Conservation (phyloP, 306 rosid species). For the Arachis stenosperma region DNA sequence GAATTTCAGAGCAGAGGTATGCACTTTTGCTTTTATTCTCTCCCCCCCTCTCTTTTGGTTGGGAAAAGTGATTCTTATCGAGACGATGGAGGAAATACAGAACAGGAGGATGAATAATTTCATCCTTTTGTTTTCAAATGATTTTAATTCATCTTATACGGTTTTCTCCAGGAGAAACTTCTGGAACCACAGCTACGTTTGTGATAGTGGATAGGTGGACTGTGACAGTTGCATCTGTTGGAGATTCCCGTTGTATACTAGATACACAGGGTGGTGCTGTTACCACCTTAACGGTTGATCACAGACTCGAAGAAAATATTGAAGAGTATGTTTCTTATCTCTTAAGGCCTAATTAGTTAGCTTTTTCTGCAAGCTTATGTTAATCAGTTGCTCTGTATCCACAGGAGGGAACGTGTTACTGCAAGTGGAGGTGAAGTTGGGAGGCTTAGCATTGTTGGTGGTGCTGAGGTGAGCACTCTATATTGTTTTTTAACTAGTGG, state of each 20-base stretch:
- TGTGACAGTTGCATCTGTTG: constrained; percentile 96
- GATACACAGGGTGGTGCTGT: constrained; percentile 91
- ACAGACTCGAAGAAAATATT: constrained; percentile 88
- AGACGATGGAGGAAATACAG: constrained; percentile 49
- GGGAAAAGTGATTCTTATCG: not conserved
- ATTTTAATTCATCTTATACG: constrained; percentile 24
- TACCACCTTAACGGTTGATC: constrained; percentile 87
- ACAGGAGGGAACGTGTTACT: constrained; percentile 92
- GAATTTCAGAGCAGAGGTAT: constrained; percentile 89
- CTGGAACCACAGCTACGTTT: constrained; percentile 96
- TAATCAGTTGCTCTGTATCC: constrained; percentile 31
- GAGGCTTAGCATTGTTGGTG: constrained; percentile 90
- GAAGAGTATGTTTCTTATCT: constrained; percentile 68
- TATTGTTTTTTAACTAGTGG: not conserved
- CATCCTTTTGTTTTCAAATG: constrained; percentile 17
- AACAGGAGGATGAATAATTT: constrained; percentile 43
- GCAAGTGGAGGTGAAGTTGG: constrained; percentile 99
- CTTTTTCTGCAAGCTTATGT: constrained; percentile 23
- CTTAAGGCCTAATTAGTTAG: constrained; percentile 13
- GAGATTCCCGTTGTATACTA: constrained; percentile 93
- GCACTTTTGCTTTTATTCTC: constrained; percentile 36
- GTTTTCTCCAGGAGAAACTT: constrained; percentile 79
- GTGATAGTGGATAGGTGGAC: constrained; percentile 98
- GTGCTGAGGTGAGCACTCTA: constrained; percentile 75
- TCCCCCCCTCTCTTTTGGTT: not conserved